phyloP scores from a whole-genome alignment of 2,329 filamentous ascomycete genomes.

The Podosphaera leucotricha region DNA sequence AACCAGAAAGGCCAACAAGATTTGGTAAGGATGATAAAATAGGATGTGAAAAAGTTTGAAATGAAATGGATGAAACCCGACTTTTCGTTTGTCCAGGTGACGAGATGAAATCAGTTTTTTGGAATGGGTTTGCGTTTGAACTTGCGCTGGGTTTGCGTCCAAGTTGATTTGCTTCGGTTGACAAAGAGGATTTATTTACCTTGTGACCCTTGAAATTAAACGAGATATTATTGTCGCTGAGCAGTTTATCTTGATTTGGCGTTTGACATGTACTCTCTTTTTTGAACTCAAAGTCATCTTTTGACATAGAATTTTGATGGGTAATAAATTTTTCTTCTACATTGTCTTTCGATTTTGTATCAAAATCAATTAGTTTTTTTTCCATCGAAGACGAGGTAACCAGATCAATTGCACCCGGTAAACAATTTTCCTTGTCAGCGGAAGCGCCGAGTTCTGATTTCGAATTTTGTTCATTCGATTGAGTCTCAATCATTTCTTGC shows the following conservation, averaged over 20 bases:
- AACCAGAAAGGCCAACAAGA: conserved; percentile 9
- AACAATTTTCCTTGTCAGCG: conserved; percentile 15
- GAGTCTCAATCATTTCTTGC: conserved; percentile 14
- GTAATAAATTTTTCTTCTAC: not conserved
- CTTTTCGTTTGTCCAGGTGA: not conserved
- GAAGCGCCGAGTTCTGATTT: conserved; percentile 3
- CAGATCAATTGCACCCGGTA: not conserved
- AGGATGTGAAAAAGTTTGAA: not conserved
- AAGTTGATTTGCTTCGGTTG: conserved; percentile 49
- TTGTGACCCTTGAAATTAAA: conserved; percentile 16
- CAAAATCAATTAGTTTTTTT: not conserved
- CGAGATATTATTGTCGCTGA: conserved; percentile 4
- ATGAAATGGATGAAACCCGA: not conserved
- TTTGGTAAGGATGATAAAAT: conserved; percentile 2
- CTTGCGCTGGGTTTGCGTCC: conserved; percentile 12
- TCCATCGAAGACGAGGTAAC: not conserved
- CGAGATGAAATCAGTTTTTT: not conserved
- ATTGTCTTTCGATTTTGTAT: not conserved
- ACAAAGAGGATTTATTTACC: conserved; percentile 32
- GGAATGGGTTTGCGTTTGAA: not conserved
- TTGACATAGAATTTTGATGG: not conserved
- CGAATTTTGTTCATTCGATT: conserved; percentile 13
- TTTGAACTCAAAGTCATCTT: not conserved
- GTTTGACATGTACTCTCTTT: not conserved
- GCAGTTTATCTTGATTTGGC: conserved; percentile 7